Base-by-base conservation (phyloP, 352 stramenopile genomes). In the Blastocystis hominis region DNA sequence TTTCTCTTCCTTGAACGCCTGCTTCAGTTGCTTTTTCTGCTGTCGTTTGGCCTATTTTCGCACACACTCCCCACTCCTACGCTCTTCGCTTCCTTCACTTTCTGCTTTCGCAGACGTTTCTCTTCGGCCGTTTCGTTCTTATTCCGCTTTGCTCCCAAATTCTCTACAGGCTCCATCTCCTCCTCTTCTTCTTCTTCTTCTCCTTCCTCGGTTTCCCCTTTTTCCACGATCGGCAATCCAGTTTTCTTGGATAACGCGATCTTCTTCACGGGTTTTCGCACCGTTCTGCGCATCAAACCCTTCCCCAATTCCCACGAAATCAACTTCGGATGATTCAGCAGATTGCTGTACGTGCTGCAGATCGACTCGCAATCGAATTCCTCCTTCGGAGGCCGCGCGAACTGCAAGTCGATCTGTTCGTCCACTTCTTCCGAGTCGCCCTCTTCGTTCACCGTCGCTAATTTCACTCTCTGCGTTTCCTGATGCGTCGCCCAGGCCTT, bases 261-360 rank as follows among this genome's bases (percentile, higher is more conserved):
- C 40, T 59, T 69, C 46, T 80, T 80, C 34, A 72, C 40, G 10
- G 68, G 68, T 42, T 80, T 86, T 44, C 36, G 17, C 46, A 36
- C 30, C 5, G 46, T 40, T 7, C 72, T 84, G 70, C 0, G 5
- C 6, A 3, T 70, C n/a, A 70, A 15, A n/a, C 34, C 38, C 34
- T 50, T 70, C 59, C n/a, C 30, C 3, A 69, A 47, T 20, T 24
- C 2, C 20, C 46, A 86, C 76, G 34, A 47, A 46, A 86, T 72
- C 44, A 86, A 6, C 40, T 86, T 72, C 6, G 76, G 76, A 44
- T 86, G 54, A 61, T 86, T 86, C 63, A 76, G 38, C 53, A 76
- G 15, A 75, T 86, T 86, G 63, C 76, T 86, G 30, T 86, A 86
- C 5, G 76, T 86, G 44, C 76, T 86, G 30, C 76, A 86, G 46